A percentile compares a stretch with the other conserved stretches of the same genome.
phyloP scores from a whole-genome alignment of 345 rosid genomes.

The Lumnitzera littorea region DNA sequence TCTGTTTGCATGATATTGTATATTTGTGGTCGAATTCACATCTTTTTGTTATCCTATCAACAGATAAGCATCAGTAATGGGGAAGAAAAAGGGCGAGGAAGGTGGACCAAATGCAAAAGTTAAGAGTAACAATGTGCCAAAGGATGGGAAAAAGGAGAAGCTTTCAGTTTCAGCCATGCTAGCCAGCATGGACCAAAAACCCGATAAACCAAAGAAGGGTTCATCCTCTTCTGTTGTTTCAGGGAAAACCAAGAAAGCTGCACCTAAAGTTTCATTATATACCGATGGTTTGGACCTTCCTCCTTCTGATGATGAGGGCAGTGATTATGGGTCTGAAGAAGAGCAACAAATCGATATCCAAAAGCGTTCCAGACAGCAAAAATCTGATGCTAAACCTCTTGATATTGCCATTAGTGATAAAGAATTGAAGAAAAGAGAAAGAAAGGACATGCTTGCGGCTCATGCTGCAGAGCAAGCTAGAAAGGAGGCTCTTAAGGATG shows the following conservation, averaged over 20 bases:
- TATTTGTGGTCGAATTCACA: no score
- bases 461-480: conserved; percentile 49
- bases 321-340: conserved; percentile 34
- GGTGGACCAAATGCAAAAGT: conserved; percentile 32
- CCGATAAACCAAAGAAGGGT: conserved; percentile 67
- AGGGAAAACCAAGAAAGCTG: conserved; percentile 42
- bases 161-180: conserved; percentile 73
- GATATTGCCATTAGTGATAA: conserved; percentile 57
- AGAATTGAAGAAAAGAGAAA: conserved; percentile 76
- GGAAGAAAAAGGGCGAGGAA: conserved; percentile 67
- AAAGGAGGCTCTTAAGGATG: conserved; percentile 82
- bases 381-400: conserved; percentile 41
- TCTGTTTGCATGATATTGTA: no score
- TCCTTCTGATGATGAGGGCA: conserved; percentile 82
- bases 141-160: conserved; percentile 59
- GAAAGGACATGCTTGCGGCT: conserved; percentile 56
- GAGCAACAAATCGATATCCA: conserved; percentile 29
- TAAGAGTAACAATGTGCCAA: conserved; percentile 46
- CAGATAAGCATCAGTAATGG: conserved; percentile 29
- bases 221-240: conserved; percentile 29
- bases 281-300: conserved; percentile 85
- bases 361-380: conserved; percentile 33
- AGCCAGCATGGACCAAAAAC: conserved; percentile 77
- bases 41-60: no score
- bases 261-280: conserved; percentile 48